Evolutionary conservation across 2,329 filamentous ascomycete species (phyloP), one percentile per base, ranked within the genome.

Genomic region (Orbilia brochopaga): DNA sequence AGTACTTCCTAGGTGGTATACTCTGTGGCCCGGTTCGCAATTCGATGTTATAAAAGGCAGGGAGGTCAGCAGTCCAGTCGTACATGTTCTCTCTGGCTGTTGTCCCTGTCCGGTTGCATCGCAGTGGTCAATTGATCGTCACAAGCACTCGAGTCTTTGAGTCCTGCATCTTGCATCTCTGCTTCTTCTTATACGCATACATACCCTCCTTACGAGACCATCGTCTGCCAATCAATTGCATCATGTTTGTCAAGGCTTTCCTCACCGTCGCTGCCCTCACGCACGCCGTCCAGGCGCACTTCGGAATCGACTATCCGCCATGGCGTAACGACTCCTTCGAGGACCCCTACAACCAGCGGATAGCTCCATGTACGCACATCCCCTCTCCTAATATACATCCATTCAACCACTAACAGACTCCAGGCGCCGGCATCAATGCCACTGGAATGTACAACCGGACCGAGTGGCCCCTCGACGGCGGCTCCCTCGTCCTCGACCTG

Each of bases 301-400:
- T 86, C 79, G 76, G 80, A 1, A 80, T 87, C 77, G 77, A 81
- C 42, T 86, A 82, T 73, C 85, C 85, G 8, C 70, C 79, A 17
- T 78, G 80, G 70, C 83, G 85, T 58, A 85, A 83, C 30, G 81
- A 83, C 69, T 82, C 77, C 11, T 82, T 83, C 73, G 67, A 72
- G 32, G 67, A 63, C 6, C 67, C 67, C 1, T 69, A 76, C 57
- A 74, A 67, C 5, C 78, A 80, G 70, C 78, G 74, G 51, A 74
- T 74, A 37, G 79, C 76, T 53, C 78, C 78, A 44, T 79, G 78
- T 78, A 75, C 19, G 67, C 63, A n/a, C 15, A 42, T 35, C 17
- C 11, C 23, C n/a, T 32, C 44, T 15, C 17, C 21, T 35, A 11
- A 30, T 6, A 5, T 4, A 42, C n/a, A 24, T 37, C 11, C 59